Evolutionary conservation across 805 yeast genomes (phyloP), one percentile per base, ranked within the genome.

Genomic region (Metschnikowia corniflorae): DNA sequence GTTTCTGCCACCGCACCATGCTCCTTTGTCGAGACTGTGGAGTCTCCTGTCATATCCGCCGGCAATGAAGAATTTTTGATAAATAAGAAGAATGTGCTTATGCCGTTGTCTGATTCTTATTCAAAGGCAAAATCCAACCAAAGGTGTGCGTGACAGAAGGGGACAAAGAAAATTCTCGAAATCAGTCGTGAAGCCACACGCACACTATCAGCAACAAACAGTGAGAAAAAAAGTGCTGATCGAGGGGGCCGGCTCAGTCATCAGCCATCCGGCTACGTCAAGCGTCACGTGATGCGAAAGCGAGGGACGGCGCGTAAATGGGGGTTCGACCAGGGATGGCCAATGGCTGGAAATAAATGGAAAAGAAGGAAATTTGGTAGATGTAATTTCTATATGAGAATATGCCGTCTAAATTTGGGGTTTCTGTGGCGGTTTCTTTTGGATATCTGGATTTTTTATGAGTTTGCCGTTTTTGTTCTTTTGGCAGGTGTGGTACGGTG

Each of bases 1-100:
- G 7, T 10, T 18, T 26, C 27, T 24, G 34, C 29, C 29, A 18
- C 20, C 16, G 12, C 39, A 30, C 26, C 34, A 21, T n/a, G n/a
- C n/a, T 35, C 39, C 35, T 35, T 35, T 25, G 25, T 30, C 7
- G 35, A 30, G 28, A 21, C 35, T 16, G 13, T 22, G 22, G 26
- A 6, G 35, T 35, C 39, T 26, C 31, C 39, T 30, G 39, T 35
- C 39, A 35, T 35, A 34, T 34, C 32, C 21, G 12, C 7, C 16
- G 18, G 36, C 21, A n/a, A 20, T 13, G n/a, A 17, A 15, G 20
- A 25, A 26, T 31, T 28, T 7, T 17, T 22, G 26, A n/a, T 31
- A 14, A n/a, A n/a, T n/a, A n/a, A n/a, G n/a, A n/a, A n/a, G n/a
- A n/a, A n/a, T n/a, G n/a, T n/a, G n/a, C n/a, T n/a, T n/a, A n/a